Percentiles rank a stretch among this genome's conserved stretches.
Evolutionary conservation across 768 basidiomycete genomes (phyloP).

Genomic region (Termitomyces sp.): DNA sequence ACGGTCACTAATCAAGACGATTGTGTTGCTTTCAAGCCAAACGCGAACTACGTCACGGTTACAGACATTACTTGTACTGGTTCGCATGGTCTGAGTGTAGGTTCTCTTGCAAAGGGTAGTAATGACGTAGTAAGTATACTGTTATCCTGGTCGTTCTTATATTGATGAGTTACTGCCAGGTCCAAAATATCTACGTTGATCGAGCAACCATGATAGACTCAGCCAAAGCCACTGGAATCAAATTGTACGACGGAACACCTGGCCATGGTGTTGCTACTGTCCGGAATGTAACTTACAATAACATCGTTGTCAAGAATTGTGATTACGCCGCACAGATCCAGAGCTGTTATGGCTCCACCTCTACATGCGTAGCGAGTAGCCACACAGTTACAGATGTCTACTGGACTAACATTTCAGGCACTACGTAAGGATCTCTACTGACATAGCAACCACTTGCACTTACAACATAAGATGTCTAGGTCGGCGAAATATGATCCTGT

Average conservation of each 20-base stretch:
- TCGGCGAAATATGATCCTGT: slow-evolving; percentile 21
- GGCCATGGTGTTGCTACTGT: slow-evolving; percentile 27
- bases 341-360: slow-evolving; percentile 23
- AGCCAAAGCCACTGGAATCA: slow-evolving; percentile 28
- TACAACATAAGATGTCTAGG: slow-evolving; percentile 3
- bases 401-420: slow-evolving; percentile 23
- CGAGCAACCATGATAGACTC: slow-evolving; percentile 27
- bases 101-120: slow-evolving; percentile 19
- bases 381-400: slow-evolving; percentile 21
- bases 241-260: slow-evolving; percentile 25
- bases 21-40: slow-evolving; percentile 28
- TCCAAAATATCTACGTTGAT: slow-evolving; percentile 23
- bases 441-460: neutral
- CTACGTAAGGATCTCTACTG: slow-evolving; percentile 17
- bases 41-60: slow-evolving; percentile 23
- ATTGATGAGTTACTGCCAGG: slow-evolving; percentile 5
- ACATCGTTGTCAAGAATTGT: slow-evolving; percentile 25
- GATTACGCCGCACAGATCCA: slow-evolving; percentile 31
- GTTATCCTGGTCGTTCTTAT: neutral
- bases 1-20: slow-evolving; percentile 26
- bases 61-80: slow-evolving; percentile 27
- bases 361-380: slow-evolving; percentile 21
- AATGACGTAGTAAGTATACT: slow-evolving; percentile 11
- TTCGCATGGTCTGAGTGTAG: slow-evolving; percentile 28
- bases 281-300: slow-evolving; percentile 24